Base-by-base conservation (phyloP, 768 basidiomycete species). In the Lanmaoa rubissima region DNA sequence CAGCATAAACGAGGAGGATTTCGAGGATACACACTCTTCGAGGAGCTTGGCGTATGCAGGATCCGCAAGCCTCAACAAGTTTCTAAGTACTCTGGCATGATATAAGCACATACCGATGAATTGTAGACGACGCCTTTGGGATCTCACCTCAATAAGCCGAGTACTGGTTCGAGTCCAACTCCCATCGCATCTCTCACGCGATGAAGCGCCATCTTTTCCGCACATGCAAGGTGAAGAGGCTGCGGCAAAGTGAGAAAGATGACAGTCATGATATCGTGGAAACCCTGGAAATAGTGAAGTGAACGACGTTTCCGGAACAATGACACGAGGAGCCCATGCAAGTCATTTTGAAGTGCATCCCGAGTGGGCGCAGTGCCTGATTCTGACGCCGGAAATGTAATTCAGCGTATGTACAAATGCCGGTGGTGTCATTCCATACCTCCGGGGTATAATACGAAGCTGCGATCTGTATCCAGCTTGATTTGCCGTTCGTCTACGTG, bases 391-490 rank as follows among this genome's bases (percentile, higher is more conserved):
- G 31, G 45, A 40, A 21, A 41, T 48, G 39, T 42, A 41, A 58
- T 59, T 65, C 34, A 59, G 48, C 35, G 45, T 10, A 28, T 26
- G 28, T 32, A 45, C 53, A 45, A 61, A 53, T 54, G 54, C 49
- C 64, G 54, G 55, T 14, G 42, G 10, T 51, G 43, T 54, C 38
- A 50, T 54, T 58, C 48, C 58, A 74, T 78, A 90, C 93, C 90
- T 81, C 84, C 86, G 67, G 94, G 91, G 74, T 96, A 98, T 59
- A 94, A 77, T 53, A 97, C 91, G 65, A 98, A 98, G 61, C 92
- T 94, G 47, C 94, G 84, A 72, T 94, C 86, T 1, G 94, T 96
- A 73, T 97, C 94, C 35, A 96, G 81, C 55, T 78, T 74, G 58
- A 97, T 92, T 73, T 97, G 94, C 14, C 81, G 84, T 73, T 96